Conservation (phyloP, 2,329 filamentous ascomycete species). For the Colletotrichum spaethianum region DNA sequence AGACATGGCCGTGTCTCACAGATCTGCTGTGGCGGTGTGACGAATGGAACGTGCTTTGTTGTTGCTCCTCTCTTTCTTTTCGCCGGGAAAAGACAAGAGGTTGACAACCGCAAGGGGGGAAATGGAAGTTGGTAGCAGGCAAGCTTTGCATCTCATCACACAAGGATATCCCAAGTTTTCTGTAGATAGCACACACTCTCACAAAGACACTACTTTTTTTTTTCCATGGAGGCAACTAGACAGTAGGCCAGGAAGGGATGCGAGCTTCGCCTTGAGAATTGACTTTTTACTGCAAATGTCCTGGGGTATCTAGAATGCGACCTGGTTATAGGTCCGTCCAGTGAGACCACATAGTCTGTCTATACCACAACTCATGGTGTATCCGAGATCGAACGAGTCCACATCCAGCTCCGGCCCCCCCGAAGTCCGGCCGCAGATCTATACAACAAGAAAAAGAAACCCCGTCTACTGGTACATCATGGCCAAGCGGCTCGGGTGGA, state of each 20-base stretch:
- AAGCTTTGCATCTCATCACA: slow-evolving; percentile 42
- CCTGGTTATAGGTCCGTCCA: background rate
- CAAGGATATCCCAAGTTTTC: slow-evolving; percentile 48
- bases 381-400: background rate
- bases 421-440: background rate
- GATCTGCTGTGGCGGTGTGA: background rate
- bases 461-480: slow-evolving; percentile 42
- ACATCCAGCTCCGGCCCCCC: background rate
- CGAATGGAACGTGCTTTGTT: slow-evolving; percentile 11
- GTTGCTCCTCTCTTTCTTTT: slow-evolving; percentile 6
- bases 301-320: slow-evolving; percentile 25
- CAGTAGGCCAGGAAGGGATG: slow-evolving; percentile 25
- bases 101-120: slow-evolving; percentile 5
- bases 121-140: slow-evolving; percentile 37
- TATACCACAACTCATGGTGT: slow-evolving; percentile 9
- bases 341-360: background rate
- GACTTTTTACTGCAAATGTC: slow-evolving; percentile 35
- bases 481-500: slow-evolving; percentile 68
- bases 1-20: background rate
- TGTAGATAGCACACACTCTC: slow-evolving; percentile 46
- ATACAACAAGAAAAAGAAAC: too few species aligned
- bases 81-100: background rate
- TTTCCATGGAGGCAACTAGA: slow-evolving; percentile 36
- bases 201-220: slow-evolving; percentile 33
- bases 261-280: slow-evolving; percentile 39